phyloP scores from a whole-genome alignment of 352 stramenopile species.

The Phytophthora pisi region DNA sequence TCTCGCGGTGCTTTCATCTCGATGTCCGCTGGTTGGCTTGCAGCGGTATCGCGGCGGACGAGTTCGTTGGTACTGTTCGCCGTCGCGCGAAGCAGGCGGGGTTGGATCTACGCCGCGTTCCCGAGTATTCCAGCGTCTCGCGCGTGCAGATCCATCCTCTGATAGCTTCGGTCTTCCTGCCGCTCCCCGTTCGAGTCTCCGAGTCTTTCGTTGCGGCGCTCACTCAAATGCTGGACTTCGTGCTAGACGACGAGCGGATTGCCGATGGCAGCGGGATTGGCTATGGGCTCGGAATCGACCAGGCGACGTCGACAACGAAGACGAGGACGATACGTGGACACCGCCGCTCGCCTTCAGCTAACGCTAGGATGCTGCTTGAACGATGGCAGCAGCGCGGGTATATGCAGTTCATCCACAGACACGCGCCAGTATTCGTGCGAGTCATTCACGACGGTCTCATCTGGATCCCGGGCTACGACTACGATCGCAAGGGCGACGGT shows the following conservation, averaged over 20 bases:
- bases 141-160: slow-evolving; percentile 79
- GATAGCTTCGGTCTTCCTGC: slow-evolving; percentile 69
- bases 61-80: slow-evolving; percentile 70
- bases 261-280: slow-evolving; percentile 66
- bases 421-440: slow-evolving; percentile 71
- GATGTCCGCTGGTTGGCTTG: slow-evolving; percentile 84
- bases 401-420: slow-evolving; percentile 76
- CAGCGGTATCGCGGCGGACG: slow-evolving; percentile 72
- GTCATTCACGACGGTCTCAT: slow-evolving; percentile 71
- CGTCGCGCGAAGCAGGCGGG: slow-evolving; percentile 71
- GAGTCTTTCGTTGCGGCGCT: slow-evolving; percentile 40
- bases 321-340: slow-evolving; percentile 22
- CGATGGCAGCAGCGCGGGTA: slow-evolving; percentile 68
- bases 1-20: slow-evolving; percentile 67
- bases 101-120: slow-evolving; percentile 73
- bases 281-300: slow-evolving; percentile 68
- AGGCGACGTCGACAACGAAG: slow-evolving; percentile 39
- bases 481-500: slow-evolving; percentile 59
- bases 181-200: slow-evolving; percentile 36
- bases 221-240: slow-evolving; percentile 58
- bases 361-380: slow-evolving; percentile 42
- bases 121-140: slow-evolving; percentile 74
- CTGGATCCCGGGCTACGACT: slow-evolving; percentile 80
- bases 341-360: slow-evolving; percentile 41
- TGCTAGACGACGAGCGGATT: slow-evolving; percentile 75